Evolutionary conservation across 495 filamentous ascomycete genomes (phyloP).

Genomic region (Aspergillus baeticus): DNA sequence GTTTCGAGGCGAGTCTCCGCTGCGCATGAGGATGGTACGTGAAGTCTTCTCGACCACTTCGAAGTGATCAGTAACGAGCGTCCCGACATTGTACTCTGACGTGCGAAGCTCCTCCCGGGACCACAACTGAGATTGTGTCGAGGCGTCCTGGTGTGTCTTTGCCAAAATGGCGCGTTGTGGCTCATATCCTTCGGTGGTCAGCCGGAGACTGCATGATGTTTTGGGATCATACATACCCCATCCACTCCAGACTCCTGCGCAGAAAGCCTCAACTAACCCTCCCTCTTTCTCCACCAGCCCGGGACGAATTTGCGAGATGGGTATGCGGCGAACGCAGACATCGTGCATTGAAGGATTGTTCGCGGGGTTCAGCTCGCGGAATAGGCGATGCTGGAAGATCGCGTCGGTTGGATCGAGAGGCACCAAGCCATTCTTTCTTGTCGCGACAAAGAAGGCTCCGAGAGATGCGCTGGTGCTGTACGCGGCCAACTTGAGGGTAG

Average conservation of each 20-base stretch:
- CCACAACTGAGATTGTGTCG: slow-evolving; percentile 65
- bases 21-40: slow-evolving; percentile 59
- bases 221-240: slow-evolving; percentile 45
- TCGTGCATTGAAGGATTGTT: slow-evolving; percentile 61
- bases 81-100: slow-evolving; percentile 59
- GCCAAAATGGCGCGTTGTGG: slow-evolving; percentile 60
- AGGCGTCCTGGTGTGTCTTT: slow-evolving; percentile 58
- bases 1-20: slow-evolving; percentile 63
- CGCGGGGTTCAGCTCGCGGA: slow-evolving; percentile 58
- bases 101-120: slow-evolving; percentile 48
- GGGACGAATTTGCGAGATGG: slow-evolving; percentile 60
- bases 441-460: slow-evolving; percentile 41
- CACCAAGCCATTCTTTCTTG: slow-evolving; percentile 42
- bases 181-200: slow-evolving; percentile 53
- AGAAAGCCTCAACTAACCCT: slow-evolving; percentile 60
- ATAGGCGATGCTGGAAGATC: slow-evolving; percentile 55
- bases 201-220: neutral
- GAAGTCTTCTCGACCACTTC: slow-evolving; percentile 67
- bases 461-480: slow-evolving; percentile 39
- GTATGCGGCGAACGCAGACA: slow-evolving; percentile 58
- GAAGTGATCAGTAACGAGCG: slow-evolving; percentile 72
- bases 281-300: slow-evolving; percentile 59
- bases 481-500: slow-evolving; percentile 37
- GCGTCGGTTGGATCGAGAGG: slow-evolving; percentile 56
- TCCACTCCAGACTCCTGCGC: slow-evolving; percentile 64